A percentile compares a stretch with the other conserved stretches of the same genome.
Evolutionary conservation across 2,329 filamentous ascomycete genomes (phyloP).

Genomic region (Stromatinia cepivora): DNA sequence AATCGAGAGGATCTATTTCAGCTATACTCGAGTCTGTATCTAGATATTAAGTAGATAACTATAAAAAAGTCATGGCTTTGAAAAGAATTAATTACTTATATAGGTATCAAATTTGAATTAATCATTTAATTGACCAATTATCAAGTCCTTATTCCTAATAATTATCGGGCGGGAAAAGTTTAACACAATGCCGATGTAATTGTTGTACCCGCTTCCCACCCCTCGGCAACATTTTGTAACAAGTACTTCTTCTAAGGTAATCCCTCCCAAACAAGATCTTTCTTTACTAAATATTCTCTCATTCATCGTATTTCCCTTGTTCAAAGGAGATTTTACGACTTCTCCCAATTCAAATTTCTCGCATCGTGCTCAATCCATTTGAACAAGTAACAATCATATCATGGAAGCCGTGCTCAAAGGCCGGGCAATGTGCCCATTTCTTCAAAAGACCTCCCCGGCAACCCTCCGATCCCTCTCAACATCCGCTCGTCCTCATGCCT

Average conservation of each 20-base stretch:
- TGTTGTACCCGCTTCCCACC: neutral
- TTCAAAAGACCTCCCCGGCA: conserved; percentile 90
- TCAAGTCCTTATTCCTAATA: neutral
- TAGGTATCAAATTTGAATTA: neutral
- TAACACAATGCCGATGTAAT: neutral
- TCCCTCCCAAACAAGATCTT: neutral
- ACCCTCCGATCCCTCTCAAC: conserved; percentile 88
- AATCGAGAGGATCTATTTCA: neutral
- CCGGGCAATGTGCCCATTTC: conserved; percentile 83
- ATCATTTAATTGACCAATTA: neutral
- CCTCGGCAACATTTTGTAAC: conserved; percentile 2
- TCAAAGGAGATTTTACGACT: neutral
- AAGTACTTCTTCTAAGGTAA: neutral
- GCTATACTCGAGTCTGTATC: too few relatives aligned
- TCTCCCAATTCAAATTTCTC: neutral
- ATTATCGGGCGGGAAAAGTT: neutral
- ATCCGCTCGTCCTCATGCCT: conserved; percentile 53
- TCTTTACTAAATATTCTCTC: neutral
- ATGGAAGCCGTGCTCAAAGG: conserved; percentile 25
- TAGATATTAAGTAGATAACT: too few relatives aligned
- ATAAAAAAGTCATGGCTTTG: neutral
- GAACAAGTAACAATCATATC: conserved; percentile 1
- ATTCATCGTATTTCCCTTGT: neutral
- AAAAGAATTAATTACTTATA: neutral
- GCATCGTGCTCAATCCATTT: neutral